phyloP scores from a whole-genome alignment of 2,329 filamentous ascomycete genomes.

The Botrytis hyacinthi region DNA sequence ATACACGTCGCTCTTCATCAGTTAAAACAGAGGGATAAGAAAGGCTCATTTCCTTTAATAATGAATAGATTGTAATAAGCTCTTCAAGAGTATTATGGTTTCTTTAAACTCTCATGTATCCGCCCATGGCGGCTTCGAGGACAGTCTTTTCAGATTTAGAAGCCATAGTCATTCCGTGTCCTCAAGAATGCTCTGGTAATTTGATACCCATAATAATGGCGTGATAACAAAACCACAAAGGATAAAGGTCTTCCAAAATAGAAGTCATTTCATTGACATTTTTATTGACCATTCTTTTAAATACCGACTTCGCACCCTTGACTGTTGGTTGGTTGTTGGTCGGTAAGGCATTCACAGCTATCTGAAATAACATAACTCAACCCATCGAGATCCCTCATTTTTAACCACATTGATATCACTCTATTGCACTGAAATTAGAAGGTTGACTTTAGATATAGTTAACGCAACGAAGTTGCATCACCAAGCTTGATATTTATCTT shows the following conservation, averaged over 20 bases:
- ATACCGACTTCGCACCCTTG: background rate
- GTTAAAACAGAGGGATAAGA: background rate
- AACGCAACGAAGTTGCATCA: background rate
- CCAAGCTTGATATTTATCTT: background rate
- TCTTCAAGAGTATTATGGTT: background rate
- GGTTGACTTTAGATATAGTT: background rate
- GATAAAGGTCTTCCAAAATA: background rate
- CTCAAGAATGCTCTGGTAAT: background rate
- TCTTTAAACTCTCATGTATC: background rate
- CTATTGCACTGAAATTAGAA: background rate
- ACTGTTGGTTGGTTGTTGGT: background rate
- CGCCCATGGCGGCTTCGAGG: background rate
- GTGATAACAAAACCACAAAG: background rate
- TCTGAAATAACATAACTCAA: background rate
- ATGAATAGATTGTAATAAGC: background rate
- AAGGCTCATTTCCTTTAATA: background rate
- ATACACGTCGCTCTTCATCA: background rate
- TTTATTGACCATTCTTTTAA: background rate
- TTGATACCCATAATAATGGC: background rate
- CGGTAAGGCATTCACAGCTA: background rate
- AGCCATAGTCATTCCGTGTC: background rate
- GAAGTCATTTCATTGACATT: background rate
- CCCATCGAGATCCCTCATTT: background rate
- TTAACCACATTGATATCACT: background rate
- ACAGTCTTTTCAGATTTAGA: background rate